phyloP scores from a whole-genome alignment of 768 basidiomycete species.

The Naematelia aurantialba region DNA sequence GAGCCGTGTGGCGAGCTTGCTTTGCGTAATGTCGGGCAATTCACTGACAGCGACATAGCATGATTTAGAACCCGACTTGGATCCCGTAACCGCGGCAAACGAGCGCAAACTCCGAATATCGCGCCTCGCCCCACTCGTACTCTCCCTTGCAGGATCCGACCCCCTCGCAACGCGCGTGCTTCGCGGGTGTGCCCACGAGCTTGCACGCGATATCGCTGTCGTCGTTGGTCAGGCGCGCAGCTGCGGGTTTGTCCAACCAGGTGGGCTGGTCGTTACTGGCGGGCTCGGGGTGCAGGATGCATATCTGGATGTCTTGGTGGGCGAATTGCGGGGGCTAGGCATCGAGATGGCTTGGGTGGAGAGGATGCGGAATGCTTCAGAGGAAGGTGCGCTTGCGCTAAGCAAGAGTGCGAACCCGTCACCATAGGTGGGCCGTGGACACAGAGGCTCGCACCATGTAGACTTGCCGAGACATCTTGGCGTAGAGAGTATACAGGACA shows the following conservation, averaged over 20 bases:
- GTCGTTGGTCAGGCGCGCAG: not conserved
- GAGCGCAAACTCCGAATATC: conserved; percentile 1
- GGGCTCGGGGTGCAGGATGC: not conserved
- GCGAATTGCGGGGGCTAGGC: too few species aligned
- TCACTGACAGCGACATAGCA: not conserved
- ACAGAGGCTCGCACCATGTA: too few species aligned
- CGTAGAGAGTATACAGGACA: too few species aligned
- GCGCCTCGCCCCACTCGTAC: not conserved
- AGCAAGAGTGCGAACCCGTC: too few species aligned
- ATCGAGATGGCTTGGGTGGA: too few species aligned
- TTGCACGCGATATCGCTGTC: not conserved
- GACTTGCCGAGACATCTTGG: too few species aligned
- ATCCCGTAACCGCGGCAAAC: not conserved
- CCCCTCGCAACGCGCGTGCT: not conserved
- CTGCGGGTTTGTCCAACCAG: not conserved
- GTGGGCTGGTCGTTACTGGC: not conserved
- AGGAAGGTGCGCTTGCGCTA: too few species aligned
- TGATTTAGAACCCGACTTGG: not conserved
- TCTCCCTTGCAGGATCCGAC: not conserved
- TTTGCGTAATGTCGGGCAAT: too few species aligned
- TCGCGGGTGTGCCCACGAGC: not conserved
- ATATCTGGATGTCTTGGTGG: not conserved
- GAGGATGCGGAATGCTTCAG: too few species aligned
- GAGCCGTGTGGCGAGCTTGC: not conserved
- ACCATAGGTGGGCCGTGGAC: too few species aligned